Conservation (phyloP, 805 yeast species). For the Deakozyma indianensis region DNA sequence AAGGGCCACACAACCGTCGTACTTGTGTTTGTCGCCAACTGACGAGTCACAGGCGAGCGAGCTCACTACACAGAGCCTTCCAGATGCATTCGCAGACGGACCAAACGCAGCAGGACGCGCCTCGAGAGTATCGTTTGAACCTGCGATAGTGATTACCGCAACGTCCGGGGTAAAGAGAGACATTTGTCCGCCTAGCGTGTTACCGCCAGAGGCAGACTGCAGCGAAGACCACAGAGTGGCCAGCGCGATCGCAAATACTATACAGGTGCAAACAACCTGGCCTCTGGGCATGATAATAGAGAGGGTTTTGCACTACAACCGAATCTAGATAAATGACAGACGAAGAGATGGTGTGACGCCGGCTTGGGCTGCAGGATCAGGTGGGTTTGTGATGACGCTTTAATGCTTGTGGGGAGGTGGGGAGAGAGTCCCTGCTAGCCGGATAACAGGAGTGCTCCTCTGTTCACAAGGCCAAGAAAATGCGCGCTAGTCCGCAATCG, state of each 20-base stretch:
- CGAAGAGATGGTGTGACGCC: too few species aligned
- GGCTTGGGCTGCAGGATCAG: too few species aligned
- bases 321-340: too few species aligned
- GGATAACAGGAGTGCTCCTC: too few species aligned
- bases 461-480: too few species aligned
- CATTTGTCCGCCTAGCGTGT: not conserved
- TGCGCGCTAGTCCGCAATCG: too few species aligned
- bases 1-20: constrained; percentile 21
- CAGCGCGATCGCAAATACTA: not conserved
- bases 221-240: not conserved
- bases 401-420: too few species aligned
- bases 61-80: constrained; percentile 12
- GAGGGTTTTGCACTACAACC: too few species aligned
- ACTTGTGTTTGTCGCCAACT: constrained; percentile 5
- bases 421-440: too few species aligned
- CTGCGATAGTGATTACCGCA: not conserved
- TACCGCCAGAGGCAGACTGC: not conserved
- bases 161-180: not conserved
- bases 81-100: constrained; percentile 13
- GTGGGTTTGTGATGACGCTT: too few species aligned
- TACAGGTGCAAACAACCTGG: not conserved
- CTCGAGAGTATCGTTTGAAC: not conserved
- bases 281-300: not conserved
- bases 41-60: constrained; percentile 12
- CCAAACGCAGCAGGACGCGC: constrained; percentile 28